phyloP scores from a whole-genome alignment of 768 basidiomycete genomes.

The Solioccasus polychromus region DNA sequence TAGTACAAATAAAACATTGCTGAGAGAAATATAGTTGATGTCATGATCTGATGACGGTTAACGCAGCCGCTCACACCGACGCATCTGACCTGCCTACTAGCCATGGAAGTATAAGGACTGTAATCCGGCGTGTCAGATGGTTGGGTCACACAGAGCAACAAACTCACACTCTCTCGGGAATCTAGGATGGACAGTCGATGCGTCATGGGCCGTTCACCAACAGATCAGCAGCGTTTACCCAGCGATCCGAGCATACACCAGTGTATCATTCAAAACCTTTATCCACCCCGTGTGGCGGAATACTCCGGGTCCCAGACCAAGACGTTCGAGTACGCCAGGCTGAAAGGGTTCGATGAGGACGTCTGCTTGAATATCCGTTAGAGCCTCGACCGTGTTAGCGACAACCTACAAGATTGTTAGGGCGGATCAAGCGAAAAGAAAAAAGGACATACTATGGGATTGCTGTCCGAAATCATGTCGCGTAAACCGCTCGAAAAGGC shows the following conservation, averaged over 20 bases:
- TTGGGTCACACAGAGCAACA: neutral
- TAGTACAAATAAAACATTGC: slow-evolving; percentile 66
- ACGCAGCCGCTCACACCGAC: neutral
- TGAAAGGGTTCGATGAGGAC: slow-evolving; percentile 82
- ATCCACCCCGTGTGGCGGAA: slow-evolving; percentile 52
- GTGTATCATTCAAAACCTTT: slow-evolving; percentile 53
- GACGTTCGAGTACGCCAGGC: slow-evolving; percentile 76
- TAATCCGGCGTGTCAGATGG: slow-evolving; percentile 13
- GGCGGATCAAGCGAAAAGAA: neutral
- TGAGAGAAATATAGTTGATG: slow-evolving; percentile 79
- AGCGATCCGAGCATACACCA: slow-evolving; percentile 70
- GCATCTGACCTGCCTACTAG: slow-evolving; percentile 45
- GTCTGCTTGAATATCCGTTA: slow-evolving; percentile 86
- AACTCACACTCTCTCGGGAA: slow-evolving; percentile 57
- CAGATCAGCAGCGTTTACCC: slow-evolving; percentile 47
- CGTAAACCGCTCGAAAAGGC: slow-evolving; percentile 84
- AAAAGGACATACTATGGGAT: slow-evolving; percentile 80
- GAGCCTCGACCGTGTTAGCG: slow-evolving; percentile 90
- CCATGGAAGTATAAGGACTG: slow-evolving; percentile 72
- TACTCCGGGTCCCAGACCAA: slow-evolving; percentile 73
- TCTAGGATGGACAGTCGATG: slow-evolving; percentile 30
- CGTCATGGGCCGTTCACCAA: neutral
- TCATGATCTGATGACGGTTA: slow-evolving; percentile 63
- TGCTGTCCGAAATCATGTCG: slow-evolving; percentile 93
- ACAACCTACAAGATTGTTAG: slow-evolving; percentile 67